Evolutionary conservation across 2,329 filamentous ascomycete species (phyloP).

Genomic region (Colletotrichum trifolii): DNA sequence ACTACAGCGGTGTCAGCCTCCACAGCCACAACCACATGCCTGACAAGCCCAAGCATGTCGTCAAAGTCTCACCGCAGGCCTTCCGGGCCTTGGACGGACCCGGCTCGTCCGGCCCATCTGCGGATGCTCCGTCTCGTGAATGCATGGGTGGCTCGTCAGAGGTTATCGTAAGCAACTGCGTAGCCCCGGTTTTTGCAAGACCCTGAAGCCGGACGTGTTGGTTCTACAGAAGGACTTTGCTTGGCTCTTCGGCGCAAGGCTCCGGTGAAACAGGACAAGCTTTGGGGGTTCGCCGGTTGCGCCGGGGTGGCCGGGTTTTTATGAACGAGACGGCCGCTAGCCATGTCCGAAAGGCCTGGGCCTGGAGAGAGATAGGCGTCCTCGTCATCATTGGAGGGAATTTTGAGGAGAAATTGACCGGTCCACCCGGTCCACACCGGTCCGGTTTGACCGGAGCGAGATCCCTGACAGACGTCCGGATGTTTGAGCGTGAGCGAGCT

Average conservation of each 20-base stretch:
- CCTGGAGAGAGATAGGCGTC: slow-evolving; percentile 23
- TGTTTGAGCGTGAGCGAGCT: too few species aligned
- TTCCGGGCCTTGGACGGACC: slow-evolving; percentile 44
- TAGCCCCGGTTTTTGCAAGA: too few species aligned
- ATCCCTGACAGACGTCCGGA: neutral
- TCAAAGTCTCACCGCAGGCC: slow-evolving; percentile 42
- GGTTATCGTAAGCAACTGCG: neutral
- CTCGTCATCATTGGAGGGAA: slow-evolving; percentile 28
- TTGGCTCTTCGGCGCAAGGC: slow-evolving; percentile 7
- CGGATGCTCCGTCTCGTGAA: slow-evolving; percentile 8
- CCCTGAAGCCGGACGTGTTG: too few species aligned
- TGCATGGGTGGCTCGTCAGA: slow-evolving; percentile 3
- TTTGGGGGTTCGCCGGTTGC: slow-evolving; percentile 27
- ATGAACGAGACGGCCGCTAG: slow-evolving; percentile 16
- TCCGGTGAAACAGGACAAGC: slow-evolving; percentile 21
- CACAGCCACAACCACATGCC: slow-evolving; percentile 1
- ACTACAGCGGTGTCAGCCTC: slow-evolving; percentile 38
- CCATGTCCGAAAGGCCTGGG: slow-evolving; percentile 8
- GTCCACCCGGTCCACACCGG: slow-evolving; percentile 18
- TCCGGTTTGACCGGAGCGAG: slow-evolving; percentile 25
- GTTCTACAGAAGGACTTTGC: neutral
- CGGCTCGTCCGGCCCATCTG: slow-evolving; percentile 19
- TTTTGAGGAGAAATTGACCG: slow-evolving; percentile 7
- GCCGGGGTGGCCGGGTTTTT: slow-evolving; percentile 28
- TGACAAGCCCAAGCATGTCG: neutral